Evolutionary conservation across 805 yeast species (phyloP).

Genomic region (Candida khao-thaluensis): DNA sequence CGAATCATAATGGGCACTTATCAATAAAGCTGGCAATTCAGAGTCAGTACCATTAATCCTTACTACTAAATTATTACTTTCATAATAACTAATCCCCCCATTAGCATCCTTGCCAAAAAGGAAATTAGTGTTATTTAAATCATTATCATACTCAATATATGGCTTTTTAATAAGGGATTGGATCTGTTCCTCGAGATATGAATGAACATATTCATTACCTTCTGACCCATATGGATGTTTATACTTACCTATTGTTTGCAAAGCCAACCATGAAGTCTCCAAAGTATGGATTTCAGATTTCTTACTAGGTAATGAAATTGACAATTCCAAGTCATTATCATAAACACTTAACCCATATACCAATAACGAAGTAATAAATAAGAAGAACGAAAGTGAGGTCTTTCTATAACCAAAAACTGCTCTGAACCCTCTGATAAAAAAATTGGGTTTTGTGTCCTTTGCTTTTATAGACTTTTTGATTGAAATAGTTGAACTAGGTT

Average conservation of each 20-base stretch:
- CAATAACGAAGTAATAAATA: slow-evolving; percentile 45
- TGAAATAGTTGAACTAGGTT: slow-evolving; percentile 3
- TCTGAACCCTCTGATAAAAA: slow-evolving; percentile 31
- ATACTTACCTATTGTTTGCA: slow-evolving; percentile 62
- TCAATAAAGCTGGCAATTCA: slow-evolving; percentile 60
- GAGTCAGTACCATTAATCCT: slow-evolving; percentile 65
- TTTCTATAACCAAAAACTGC: slow-evolving; percentile 69
- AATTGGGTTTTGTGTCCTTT: slow-evolving; percentile 14
- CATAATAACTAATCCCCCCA: slow-evolving; percentile 65
- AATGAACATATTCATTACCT: slow-evolving; percentile 75
- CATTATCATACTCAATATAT: slow-evolving; percentile 40
- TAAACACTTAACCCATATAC: slow-evolving; percentile 38
- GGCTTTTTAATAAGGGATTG: slow-evolving; percentile 26
- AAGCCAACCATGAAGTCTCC: slow-evolving; percentile 61
- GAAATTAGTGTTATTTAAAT: slow-evolving; percentile 42
- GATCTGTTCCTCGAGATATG: slow-evolving; percentile 53
- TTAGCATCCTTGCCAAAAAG: slow-evolving; percentile 53
- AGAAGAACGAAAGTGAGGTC: slow-evolving; percentile 61
- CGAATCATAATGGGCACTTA: slow-evolving; percentile 87
- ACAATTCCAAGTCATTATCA: slow-evolving; percentile 37
- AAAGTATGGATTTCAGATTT: slow-evolving; percentile 37
- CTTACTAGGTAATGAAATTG: slow-evolving; percentile 44
- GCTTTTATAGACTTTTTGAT: slow-evolving; percentile 1
- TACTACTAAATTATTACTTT: slow-evolving; percentile 77
- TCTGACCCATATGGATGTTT: slow-evolving; percentile 80